phyloP scores from a whole-genome alignment of 331 rosid genomes.

The Pyracantha coccinea region DNA sequence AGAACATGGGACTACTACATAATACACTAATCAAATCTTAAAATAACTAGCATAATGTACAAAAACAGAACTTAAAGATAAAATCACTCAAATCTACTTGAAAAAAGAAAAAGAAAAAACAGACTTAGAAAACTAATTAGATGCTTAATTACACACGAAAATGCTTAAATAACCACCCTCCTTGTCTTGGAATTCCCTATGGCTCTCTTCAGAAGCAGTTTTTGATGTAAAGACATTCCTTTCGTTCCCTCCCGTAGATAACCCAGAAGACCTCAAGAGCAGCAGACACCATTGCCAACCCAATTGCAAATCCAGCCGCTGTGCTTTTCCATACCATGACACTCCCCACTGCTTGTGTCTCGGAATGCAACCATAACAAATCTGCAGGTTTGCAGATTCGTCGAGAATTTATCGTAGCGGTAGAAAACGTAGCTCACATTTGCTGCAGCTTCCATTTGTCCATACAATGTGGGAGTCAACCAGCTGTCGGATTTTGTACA shows the following conservation, averaged over 20 bases:
- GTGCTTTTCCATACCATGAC: slow-evolving; percentile 32
- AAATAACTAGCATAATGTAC: no score
- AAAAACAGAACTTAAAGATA: not conserved
- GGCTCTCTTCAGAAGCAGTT: not conserved
- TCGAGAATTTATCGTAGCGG: slow-evolving; percentile 48
- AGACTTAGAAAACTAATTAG: not conserved
- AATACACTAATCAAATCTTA: no score
- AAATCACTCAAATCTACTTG: not conserved
- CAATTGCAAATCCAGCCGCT: slow-evolving; percentile 43
- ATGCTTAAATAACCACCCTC: not conserved
- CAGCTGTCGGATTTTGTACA: slow-evolving; percentile 11
- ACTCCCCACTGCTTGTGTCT: slow-evolving; percentile 24
- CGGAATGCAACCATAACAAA: slow-evolving; percentile 29
- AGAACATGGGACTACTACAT: no score
- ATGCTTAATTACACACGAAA: not conserved
- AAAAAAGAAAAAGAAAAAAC: not conserved
- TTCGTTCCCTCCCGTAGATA: slow-evolving; percentile 45
- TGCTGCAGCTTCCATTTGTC: slow-evolving; percentile 37
- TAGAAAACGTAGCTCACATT: slow-evolving; percentile 51
- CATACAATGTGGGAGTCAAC: slow-evolving; percentile 38
- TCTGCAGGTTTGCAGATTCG: slow-evolving; percentile 42
- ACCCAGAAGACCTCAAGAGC: slow-evolving; percentile 60
- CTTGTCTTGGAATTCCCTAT: not conserved
- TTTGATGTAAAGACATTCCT: slow-evolving; percentile 48
- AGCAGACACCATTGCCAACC: slow-evolving; percentile 39